phyloP scores from a whole-genome alignment of 192 early-diverging fungal genomes.

The Umbelopsis vinacea region DNA sequence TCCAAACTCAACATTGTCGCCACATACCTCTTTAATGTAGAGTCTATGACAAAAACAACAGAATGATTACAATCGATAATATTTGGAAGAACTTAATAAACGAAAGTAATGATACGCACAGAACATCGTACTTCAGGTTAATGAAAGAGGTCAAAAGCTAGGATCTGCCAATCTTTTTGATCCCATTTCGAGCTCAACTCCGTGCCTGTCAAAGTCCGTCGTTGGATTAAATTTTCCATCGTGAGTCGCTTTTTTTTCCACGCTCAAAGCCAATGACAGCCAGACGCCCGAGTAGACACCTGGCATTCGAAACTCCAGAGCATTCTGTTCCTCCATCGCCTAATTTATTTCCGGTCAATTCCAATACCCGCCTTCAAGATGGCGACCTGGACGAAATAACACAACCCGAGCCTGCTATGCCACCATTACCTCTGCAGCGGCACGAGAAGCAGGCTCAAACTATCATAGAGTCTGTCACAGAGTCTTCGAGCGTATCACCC shows the following conservation, averaged over 20 bases:
- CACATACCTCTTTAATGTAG: too few relatives aligned
- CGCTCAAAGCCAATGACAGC: slow-evolving; percentile 4
- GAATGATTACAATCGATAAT: too few relatives aligned
- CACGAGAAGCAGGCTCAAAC: slow-evolving; percentile 17
- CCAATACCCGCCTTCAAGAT: neutral
- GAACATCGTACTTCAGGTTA: too few relatives aligned
- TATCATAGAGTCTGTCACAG: slow-evolving; percentile 17
- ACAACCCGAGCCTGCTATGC: neutral
- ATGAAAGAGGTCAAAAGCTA: too few relatives aligned
- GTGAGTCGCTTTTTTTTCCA: neutral
- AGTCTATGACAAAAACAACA: too few relatives aligned
- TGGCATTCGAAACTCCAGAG: slow-evolving; percentile 12
- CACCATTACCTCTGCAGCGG: neutral
- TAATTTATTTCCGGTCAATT: neutral
- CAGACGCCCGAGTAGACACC: slow-evolving; percentile 10
- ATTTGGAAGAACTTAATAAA: too few relatives aligned
- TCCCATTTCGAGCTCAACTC: neutral
- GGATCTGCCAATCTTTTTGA: too few relatives aligned
- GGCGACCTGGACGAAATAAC: neutral
- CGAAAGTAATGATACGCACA: too few relatives aligned
- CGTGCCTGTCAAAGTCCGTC: neutral
- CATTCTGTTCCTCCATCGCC: slow-evolving; percentile 20
- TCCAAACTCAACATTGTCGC: too few relatives aligned
- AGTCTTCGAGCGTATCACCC: neutral
- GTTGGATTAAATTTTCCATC: neutral